Percentiles rank a stretch among this genome's conserved stretches.
Conservation (phyloP, 78 protist species). For the Dictyostelium intermedium region DNA sequence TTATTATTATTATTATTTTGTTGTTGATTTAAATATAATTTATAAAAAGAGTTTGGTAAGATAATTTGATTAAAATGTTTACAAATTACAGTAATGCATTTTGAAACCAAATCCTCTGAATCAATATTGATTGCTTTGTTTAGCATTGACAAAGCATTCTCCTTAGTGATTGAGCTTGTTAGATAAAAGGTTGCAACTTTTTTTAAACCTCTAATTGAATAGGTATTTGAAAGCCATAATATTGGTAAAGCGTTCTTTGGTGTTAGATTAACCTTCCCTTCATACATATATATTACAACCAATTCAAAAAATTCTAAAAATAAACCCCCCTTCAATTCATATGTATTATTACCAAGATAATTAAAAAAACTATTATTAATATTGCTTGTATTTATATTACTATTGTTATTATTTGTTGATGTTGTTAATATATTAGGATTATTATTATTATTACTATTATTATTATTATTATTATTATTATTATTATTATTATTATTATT, state of each 20-base stretch:
- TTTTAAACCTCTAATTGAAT: constrained; percentile 50
- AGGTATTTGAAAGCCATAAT: constrained; percentile 20
- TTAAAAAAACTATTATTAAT: neutral
- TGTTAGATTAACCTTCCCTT: constrained; percentile 34
- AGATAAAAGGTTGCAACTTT: constrained; percentile 30
- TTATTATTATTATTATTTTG: neutral
- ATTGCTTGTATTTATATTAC: constrained; percentile 3
- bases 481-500: neutral
- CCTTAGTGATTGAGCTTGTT: constrained; percentile 50
- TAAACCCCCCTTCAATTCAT: constrained; percentile 53
- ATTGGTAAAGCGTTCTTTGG: constrained; percentile 49
- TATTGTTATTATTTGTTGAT: neutral
- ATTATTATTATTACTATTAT: neutral
- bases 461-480: neutral
- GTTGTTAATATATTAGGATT: neutral
- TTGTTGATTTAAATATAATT: neutral
- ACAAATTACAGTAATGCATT: constrained; percentile 66
- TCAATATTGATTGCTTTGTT: constrained; percentile 65
- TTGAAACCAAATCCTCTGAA: constrained; percentile 61
- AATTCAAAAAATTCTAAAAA: constrained; percentile 49
- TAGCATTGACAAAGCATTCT: constrained; percentile 61
- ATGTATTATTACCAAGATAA: constrained; percentile 2
- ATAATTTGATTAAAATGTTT: constrained; percentile 76
- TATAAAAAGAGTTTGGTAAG: constrained; percentile 24
- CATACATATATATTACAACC: constrained; percentile 60